Evolutionary conservation across 75 land plant genomes (phyloP).

Genomic region (Selaginella moellendorffii): DNA sequence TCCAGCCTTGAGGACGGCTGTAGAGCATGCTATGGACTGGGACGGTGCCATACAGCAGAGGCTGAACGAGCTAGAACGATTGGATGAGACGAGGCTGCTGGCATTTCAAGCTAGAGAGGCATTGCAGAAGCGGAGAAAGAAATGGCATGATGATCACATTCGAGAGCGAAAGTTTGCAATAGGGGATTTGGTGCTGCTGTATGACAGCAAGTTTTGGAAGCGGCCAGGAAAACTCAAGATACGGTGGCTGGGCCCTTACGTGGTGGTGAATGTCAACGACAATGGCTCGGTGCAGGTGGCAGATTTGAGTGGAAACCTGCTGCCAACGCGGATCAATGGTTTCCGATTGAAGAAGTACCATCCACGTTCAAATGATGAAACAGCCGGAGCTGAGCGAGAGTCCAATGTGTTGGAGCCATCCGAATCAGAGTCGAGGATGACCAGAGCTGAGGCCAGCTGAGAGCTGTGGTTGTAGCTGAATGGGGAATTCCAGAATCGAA

Average conservation of each 20-base stretch:
- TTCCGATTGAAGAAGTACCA: neutral
- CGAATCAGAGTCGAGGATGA: too few species aligned
- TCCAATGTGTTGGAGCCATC: too few species aligned
- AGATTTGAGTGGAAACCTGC: neutral
- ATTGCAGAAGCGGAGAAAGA: neutral
- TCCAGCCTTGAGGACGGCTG: neutral
- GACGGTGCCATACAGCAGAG: neutral
- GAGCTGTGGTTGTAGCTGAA: too few species aligned
- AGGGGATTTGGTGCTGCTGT: neutral
- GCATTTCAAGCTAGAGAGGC: neutral
- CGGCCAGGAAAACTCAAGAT: slow-evolving; percentile 2
- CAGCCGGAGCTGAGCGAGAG: too few species aligned
- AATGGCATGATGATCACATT: slow-evolving; percentile 5
- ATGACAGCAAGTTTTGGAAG: neutral
- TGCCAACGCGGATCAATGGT: too few species aligned
- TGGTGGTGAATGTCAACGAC: neutral
- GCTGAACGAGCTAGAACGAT: neutral
- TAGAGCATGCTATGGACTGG: neutral
- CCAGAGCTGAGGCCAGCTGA: too few species aligned
- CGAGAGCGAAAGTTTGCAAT: neutral
- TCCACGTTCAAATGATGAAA: too few species aligned
- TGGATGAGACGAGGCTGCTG: slow-evolving; percentile 6
- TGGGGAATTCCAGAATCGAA: too few species aligned
- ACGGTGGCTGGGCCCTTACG: slow-evolving; percentile 4
- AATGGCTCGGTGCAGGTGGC: neutral